Conservation (phyloP, 2,329 filamentous ascomycete species). For the Colletotrichum abscissum region DNA sequence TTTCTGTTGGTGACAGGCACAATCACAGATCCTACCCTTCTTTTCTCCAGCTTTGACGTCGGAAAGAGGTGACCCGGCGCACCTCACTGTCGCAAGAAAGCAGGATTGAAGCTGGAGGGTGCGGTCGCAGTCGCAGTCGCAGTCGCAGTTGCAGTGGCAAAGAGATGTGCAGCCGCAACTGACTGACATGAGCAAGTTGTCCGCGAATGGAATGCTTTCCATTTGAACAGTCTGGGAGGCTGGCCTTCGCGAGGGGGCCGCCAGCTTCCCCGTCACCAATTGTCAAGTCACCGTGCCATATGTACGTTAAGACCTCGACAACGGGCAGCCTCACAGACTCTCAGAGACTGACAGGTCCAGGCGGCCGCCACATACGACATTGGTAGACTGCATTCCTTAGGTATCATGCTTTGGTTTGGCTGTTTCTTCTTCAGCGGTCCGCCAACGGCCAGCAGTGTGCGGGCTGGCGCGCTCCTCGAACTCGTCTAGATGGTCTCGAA, state of each 20-base stretch:
- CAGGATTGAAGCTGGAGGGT: not conserved
- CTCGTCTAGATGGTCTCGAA: not conserved
- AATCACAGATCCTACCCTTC: not conserved
- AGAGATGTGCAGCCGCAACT: not conserved
- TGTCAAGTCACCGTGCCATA: not conserved
- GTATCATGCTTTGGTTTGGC: not conserved
- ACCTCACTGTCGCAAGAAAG: not conserved
- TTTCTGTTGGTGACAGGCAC: not conserved
- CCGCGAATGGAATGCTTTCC: not conserved
- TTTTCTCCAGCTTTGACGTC: not conserved
- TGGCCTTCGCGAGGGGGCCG: not conserved
- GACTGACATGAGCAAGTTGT: not conserved
- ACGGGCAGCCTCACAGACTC: not conserved
- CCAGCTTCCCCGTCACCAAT: not conserved
- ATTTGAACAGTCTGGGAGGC: not conserved
- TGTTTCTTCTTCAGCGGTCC: not conserved
- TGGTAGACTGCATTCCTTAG: too few species aligned
- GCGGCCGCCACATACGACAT: not conserved
- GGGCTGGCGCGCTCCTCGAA: not conserved
- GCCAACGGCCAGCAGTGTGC: not conserved
- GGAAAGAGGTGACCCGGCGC: not conserved
- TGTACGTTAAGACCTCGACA: not conserved
- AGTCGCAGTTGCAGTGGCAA: not conserved
- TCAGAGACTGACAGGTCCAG: not conserved
- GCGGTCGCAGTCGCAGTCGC: not conserved